A percentile compares a stretch with the other conserved stretches of the same genome.
phyloP scores from a whole-genome alignment of 306 rosid genomes.

The Trichosanthes truncata region DNA sequence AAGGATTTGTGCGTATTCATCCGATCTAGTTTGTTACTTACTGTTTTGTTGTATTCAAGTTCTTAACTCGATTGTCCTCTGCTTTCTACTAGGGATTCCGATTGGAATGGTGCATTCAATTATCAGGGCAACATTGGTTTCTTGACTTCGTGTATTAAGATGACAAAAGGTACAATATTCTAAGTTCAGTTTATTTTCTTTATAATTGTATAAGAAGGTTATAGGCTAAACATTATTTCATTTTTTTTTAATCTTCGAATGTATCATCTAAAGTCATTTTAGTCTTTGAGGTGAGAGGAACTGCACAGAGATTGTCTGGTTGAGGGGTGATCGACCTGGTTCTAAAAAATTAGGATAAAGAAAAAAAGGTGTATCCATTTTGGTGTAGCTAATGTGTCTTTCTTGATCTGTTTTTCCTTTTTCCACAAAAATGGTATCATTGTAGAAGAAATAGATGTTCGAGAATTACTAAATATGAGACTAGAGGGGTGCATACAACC shows the following conservation, averaged over 20 bases:
- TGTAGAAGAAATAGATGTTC: background rate
- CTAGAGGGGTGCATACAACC: background rate
- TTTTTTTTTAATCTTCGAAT: background rate
- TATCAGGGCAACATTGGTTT: constrained; percentile 42
- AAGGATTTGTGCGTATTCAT: constrained; percentile 48
- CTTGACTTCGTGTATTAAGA: constrained; percentile 46
- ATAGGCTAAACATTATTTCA: background rate
- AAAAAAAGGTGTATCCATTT: background rate
- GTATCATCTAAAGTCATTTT: background rate
- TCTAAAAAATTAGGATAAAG: background rate
- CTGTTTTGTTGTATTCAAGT: background rate
- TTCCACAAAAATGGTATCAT: background rate
- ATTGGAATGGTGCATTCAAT: constrained; percentile 69
- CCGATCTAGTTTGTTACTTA: background rate
- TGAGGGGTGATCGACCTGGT: background rate
- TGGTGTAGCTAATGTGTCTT: background rate
- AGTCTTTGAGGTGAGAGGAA: background rate
- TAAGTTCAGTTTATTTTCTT: background rate
- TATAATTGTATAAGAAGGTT: background rate
- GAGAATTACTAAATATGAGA: background rate
- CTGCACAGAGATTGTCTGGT: background rate
- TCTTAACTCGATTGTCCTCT: background rate
- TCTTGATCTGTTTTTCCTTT: background rate
- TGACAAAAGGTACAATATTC: constrained; percentile 32
- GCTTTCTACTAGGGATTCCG: constrained; percentile 36